Evolutionary conservation across 1,284 basidiomycete genomes (phyloP), one percentile per base, ranked within the genome.

Genomic region (Ustilago lituana): DNA sequence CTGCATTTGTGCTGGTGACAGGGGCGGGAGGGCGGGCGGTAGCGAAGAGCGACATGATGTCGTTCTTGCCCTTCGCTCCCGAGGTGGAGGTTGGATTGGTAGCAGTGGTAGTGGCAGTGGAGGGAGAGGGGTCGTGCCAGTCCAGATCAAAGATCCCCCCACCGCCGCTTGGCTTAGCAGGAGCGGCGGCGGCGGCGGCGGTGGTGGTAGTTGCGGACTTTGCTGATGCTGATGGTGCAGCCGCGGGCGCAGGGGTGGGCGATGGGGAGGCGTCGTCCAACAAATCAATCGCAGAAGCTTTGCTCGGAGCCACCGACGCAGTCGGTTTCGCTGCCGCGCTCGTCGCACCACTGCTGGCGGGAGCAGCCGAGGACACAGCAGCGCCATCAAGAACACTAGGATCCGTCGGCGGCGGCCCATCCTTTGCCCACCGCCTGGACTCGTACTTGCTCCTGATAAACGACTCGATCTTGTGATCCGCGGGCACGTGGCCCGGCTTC

Each of bases 401-500:
- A 83, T 97, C 92, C 0, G 83, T 75, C 0, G 95, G 95, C 0
- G 86, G 87, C 7, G 92, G 90, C 0, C 91, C 93, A 24, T 96
- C 91, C 84, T 91, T 86, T 0, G 93, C 95, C 95, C 95, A 98
- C 57, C 94, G 86, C 37, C 88, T 87, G 11, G 90, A 89, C 83
- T 98, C 96, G 82, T 98, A 98, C 83, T 98, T 98, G 41, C 93
- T 95, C 39, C 95, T 89, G 70, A 98, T 93, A 83, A 96, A 98
- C 0, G 92, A 94, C 62, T 98, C 95, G 85, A 98, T 93, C 87
- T 98, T 98, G 84, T 98, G 94, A 74, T 98, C 95, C 19, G 93
- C 91, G 29, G 95, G 95, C 31, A 91, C 81, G 82, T 98, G 96
- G 0, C 96, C 96, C 11, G 89, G 83, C 82, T 94, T 94, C 52